phyloP scores from a whole-genome alignment of 1,284 basidiomycete species.

The Ceratobasidium theobromae region DNA sequence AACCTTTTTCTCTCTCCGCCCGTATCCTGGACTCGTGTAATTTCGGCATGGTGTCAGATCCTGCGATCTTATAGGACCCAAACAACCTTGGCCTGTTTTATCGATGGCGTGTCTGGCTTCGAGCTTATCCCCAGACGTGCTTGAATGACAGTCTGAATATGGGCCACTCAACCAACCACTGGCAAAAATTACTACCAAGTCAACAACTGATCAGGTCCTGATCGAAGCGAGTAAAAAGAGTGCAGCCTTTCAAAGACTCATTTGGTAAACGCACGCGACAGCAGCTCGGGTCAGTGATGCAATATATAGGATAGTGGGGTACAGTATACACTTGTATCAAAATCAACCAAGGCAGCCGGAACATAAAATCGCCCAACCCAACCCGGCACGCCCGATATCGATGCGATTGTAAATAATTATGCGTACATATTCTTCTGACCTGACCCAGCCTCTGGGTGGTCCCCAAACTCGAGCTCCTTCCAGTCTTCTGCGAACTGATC shows the following conservation, averaged over 20 bases:
- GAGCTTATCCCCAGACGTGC: neutral
- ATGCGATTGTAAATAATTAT: slow-evolving; percentile 1
- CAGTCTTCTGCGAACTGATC: slow-evolving; percentile 30
- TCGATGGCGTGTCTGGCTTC: neutral
- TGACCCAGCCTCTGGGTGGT: slow-evolving; percentile 3
- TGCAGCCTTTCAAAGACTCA: neutral
- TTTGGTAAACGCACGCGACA: neutral
- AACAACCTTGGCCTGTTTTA: neutral
- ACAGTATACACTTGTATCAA: neutral
- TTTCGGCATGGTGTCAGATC: neutral
- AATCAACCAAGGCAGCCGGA: neutral
- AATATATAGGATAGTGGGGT: slow-evolving; percentile 15
- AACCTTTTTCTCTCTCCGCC: neutral
- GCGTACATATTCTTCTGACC: slow-evolving; percentile 29
- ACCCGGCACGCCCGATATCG: neutral
- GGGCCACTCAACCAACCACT: neutral
- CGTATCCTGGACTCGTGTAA: no score
- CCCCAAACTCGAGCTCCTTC: slow-evolving; percentile 30
- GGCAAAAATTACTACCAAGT: neutral
- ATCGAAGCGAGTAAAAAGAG: slow-evolving; percentile 7
- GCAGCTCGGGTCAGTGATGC: neutral
- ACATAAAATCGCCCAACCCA: neutral
- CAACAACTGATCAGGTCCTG: neutral
- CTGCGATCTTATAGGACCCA: neutral
- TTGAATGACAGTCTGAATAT: slow-evolving; percentile 4